These are phyloP conservation scores for Eremothecium cymbalariae DNA, from an alignment of 1,139 yeast species.

Conservation along the genomic window DNA sequence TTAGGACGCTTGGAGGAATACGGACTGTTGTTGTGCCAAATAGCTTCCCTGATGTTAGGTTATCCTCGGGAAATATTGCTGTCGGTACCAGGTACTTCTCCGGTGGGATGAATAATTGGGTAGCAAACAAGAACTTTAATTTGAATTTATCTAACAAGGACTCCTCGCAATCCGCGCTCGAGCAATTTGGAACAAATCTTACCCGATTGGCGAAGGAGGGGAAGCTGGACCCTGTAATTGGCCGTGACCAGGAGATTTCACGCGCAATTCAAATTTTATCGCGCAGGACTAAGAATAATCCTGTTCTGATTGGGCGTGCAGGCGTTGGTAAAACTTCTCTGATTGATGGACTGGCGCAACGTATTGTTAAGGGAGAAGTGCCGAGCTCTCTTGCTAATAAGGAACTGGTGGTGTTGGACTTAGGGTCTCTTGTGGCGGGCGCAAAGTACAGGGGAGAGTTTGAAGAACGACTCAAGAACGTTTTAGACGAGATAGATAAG, in stretches of 20 bases:
- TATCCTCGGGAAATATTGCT: too few species aligned
- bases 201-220: constrained; percentile 85
- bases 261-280: constrained; percentile 88
- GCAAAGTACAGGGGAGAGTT: constrained; percentile 95
- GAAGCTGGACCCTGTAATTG: constrained; percentile 92
- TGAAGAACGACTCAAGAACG: constrained; percentile 79
- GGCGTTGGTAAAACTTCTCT: constrained; percentile 98
- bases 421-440: constrained; percentile 86
- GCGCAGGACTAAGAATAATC: constrained; percentile 88
- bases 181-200: constrained; percentile 78
- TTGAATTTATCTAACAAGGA: constrained; percentile 7
- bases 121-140: constrained; percentile 7
- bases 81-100: too few species aligned
- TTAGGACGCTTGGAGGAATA: too few species aligned
- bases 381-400: constrained; percentile 90
- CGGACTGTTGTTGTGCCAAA: too few species aligned
- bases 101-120: too few species aligned
- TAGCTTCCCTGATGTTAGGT: too few species aligned
- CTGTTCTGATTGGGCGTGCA: constrained; percentile 88
- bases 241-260: constrained; percentile 90
- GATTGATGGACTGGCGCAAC: constrained; percentile 92
- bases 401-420: constrained; percentile 71
- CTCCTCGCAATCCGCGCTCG: constrained; percentile 55
- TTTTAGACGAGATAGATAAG: constrained; percentile 79
- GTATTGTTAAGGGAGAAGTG: constrained; percentile 84